Conservation (phyloP, 1,284 basidiomycete genomes). For the Flammula alnicola region DNA sequence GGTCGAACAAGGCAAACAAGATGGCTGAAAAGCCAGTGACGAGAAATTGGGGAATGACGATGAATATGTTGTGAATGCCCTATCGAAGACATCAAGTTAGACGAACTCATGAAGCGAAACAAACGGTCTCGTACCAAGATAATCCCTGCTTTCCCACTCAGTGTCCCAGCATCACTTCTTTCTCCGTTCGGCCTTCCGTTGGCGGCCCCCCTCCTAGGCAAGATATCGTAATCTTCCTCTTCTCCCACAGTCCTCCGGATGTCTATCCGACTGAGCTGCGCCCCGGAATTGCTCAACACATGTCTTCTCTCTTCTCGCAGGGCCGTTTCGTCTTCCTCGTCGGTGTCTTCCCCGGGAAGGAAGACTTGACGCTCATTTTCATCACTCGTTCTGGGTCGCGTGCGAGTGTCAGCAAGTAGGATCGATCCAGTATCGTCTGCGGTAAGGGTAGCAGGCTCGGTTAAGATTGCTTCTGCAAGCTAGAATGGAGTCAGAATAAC, state of each 20-base stretch:
- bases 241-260: slow-evolving; percentile 24
- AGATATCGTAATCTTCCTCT: slow-evolving; percentile 31
- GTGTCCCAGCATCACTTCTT: slow-evolving; percentile 32
- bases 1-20: slow-evolving; percentile 70
- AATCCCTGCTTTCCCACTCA: slow-evolving; percentile 86
- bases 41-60: slow-evolving; percentile 80
- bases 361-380: slow-evolving; percentile 38
- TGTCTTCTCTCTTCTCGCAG: slow-evolving; percentile 27
- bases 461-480: slow-evolving; percentile 76
- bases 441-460: slow-evolving; percentile 45
- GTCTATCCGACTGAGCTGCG: slow-evolving; percentile 47
- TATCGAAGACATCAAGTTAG: slow-evolving; percentile 31
- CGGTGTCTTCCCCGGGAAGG: slow-evolving; percentile 40
- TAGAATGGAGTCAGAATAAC: slow-evolving; percentile 29
- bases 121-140: slow-evolving; percentile 66
- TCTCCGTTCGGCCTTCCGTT: slow-evolving; percentile 8
- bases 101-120: slow-evolving; percentile 4
- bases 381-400: slow-evolving; percentile 25
- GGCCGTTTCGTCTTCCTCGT: slow-evolving; percentile 39
- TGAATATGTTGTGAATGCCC: slow-evolving; percentile 92
- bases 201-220: slow-evolving; percentile 12
- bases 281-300: slow-evolving; percentile 49
- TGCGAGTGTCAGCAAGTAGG: slow-evolving; percentile 53
- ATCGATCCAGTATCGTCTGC: slow-evolving; percentile 54
- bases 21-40: slow-evolving; percentile 70